A percentile compares a stretch with the other conserved stretches of the same genome.
These are phyloP conservation scores for Pseudogymnoascus sp. DNA, from an alignment of 2,329 filamentous ascomycete genomes.

Conservation along the genomic window DNA sequence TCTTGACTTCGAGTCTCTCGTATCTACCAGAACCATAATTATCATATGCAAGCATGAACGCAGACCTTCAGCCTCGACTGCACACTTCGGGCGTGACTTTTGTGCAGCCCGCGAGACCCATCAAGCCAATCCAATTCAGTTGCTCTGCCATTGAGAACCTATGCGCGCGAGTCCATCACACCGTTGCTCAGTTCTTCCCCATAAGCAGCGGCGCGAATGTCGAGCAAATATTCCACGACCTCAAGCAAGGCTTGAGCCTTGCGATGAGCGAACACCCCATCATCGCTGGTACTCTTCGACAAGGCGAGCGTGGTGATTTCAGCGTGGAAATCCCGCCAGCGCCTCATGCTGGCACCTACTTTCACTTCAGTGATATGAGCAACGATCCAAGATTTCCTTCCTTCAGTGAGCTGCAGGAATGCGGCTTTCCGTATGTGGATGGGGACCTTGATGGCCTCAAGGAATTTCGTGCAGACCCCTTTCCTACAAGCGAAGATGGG, in stretches of 20 bases:
- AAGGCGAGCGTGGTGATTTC: not conserved
- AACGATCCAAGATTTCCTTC: not conserved
- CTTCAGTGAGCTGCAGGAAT: not conserved
- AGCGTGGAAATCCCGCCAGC: not conserved
- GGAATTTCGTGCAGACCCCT: not conserved
- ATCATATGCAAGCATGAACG: not conserved
- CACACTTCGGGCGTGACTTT: not conserved
- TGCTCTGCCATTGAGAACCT: slow-evolving; percentile 1
- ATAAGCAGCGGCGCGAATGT: not conserved
- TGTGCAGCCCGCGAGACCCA: not conserved
- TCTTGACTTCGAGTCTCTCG: not conserved
- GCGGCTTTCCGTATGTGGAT: slow-evolving; percentile 3
- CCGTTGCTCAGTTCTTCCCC: not conserved
- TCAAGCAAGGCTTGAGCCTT: slow-evolving; percentile 2
- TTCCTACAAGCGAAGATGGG: not conserved
- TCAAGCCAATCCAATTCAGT: not conserved
- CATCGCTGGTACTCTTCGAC: not conserved
- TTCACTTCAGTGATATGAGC: not conserved
- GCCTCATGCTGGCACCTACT: slow-evolving; percentile 4
- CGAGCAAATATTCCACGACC: not conserved
- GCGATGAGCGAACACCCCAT: not conserved
- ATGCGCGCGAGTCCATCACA: slow-evolving; percentile 3
- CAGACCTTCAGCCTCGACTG: not conserved
- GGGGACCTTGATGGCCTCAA: slow-evolving; percentile 4
- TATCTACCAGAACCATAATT: not conserved